Evolutionary conservation across 2,329 filamentous ascomycete genomes (phyloP), one percentile per base, ranked within the genome.

Genomic region (Aspergillus spinulosporus): DNA sequence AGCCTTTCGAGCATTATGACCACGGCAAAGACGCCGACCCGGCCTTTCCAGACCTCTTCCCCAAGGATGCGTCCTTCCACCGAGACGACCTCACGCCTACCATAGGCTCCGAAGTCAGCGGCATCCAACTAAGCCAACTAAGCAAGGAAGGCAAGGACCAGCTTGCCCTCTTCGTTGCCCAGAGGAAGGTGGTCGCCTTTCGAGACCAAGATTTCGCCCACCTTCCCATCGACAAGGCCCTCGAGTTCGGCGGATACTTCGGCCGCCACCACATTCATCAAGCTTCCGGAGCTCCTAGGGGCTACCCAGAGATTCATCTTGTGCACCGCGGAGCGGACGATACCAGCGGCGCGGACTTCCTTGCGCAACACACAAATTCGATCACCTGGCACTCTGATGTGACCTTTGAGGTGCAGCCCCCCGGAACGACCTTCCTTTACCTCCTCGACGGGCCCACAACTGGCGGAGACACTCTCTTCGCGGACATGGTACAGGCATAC

Each of bases 321-420:
- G 89, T 93, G 1, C 89, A 93, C 73, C 84, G 89, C 39, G 85
- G 84, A 15, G 87, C 84, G 48, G 77, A 84, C 58, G 87, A 89
- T 64, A 84, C 80, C 5, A 82, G 79, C 2, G 82, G 79, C 15
- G 75, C 82, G 15, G 78, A 82, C 48, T 89, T 88, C 72, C 86
- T 91, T 62, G 76, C 82, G 53, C 83, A 84, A 46, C 83, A 88
- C 26, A 92, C 89, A 3, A 93, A 87, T 74, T 89, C 87, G 1
- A 86, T 95, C 1, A 90, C 90, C 5, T 96, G 91, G 91, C 92
- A 96, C 76, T 89, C 87, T 0, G 92, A 96, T 64, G 87, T 96
- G 1, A 89, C 88, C 0, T 96, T 95, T 69, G 92, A 96, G 77
- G 78, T 84, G 63, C 92, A 97, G 75, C 91, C 92, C 1, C 91